Percentiles rank a stretch among this genome's conserved stretches.
Evolutionary conservation across 495 filamentous ascomycete species (phyloP).

Genomic region (Cenococcum geophilum): DNA sequence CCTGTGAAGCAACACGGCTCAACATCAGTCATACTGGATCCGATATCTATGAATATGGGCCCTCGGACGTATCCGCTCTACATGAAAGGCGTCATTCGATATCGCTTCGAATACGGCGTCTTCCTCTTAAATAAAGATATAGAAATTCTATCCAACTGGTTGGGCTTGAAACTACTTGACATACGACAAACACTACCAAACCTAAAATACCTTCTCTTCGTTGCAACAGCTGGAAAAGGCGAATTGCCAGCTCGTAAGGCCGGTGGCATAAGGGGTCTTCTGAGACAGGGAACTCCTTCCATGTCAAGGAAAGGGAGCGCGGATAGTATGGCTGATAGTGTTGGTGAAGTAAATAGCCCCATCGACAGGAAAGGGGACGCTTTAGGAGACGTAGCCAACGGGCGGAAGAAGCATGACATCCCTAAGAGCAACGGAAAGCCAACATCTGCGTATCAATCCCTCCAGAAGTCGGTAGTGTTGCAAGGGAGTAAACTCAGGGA

Average conservation of each 20-base stretch:
- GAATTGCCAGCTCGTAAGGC: slow-evolving; percentile 73
- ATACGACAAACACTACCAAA: slow-evolving; percentile 88
- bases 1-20: slow-evolving; percentile 66
- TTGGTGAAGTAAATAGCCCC: slow-evolving; percentile 5
- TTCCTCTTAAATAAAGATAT: slow-evolving; percentile 93
- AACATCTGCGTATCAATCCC: slow-evolving; percentile 9
- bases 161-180: slow-evolving; percentile 72
- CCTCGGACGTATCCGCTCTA: slow-evolving; percentile 57
- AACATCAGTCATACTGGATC: slow-evolving; percentile 70
- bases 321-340: slow-evolving; percentile 23
- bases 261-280: slow-evolving; percentile 65
- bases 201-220: slow-evolving; percentile 84
- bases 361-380: slow-evolving; percentile 1
- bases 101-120: slow-evolving; percentile 89
- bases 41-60: slow-evolving; percentile 53
- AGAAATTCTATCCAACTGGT: slow-evolving; percentile 70
- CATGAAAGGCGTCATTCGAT: slow-evolving; percentile 66
- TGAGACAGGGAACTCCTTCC: slow-evolving; percentile 32
- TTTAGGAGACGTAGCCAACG: slow-evolving; percentile 10
- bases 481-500: slow-evolving; percentile 21
- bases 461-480: slow-evolving; percentile 13
- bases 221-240: slow-evolving; percentile 69
- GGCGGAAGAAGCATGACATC: background rate
- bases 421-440: slow-evolving; percentile 9
- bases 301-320: slow-evolving; percentile 25